Evolutionary conservation across 108 stramenopile genomes (phyloP).

Genomic region (Fragilariopsis cylindrus): DNA sequence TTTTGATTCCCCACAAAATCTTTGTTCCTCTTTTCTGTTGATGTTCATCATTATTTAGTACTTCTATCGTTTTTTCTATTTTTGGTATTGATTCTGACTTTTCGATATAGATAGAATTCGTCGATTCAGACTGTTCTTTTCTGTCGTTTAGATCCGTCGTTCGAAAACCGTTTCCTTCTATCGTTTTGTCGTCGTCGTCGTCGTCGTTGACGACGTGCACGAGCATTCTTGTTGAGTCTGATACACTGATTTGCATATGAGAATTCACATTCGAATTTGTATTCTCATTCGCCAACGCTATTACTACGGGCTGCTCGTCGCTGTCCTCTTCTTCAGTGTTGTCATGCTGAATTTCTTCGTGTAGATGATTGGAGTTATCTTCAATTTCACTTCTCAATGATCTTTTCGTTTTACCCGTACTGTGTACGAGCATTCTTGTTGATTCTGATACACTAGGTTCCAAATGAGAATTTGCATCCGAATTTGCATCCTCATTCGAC

Average conservation of each 20-base stretch:
- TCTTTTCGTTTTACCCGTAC: too few relatives aligned
- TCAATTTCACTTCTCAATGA: not conserved
- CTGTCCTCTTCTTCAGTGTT: too few relatives aligned
- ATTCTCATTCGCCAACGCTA: not conserved
- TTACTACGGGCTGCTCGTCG: too few relatives aligned
- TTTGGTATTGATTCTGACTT: not conserved
- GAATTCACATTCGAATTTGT: not conserved
- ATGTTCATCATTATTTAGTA: not conserved
- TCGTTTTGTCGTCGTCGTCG: not conserved
- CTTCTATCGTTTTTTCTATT: not conserved
- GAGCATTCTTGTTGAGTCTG: not conserved
- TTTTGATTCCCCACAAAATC: not conserved
- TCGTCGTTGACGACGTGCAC: too few relatives aligned
- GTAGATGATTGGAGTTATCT: not conserved
- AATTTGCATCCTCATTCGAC: not conserved
- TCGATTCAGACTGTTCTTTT: not conserved
- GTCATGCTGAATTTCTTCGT: too few relatives aligned
- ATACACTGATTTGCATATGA: not conserved
- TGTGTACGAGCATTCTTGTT: too few relatives aligned
- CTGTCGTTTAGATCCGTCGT: not conserved
- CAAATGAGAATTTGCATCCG: too few relatives aligned
- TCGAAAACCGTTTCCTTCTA: not conserved
- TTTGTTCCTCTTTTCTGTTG: not conserved
- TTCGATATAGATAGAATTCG: not conserved
- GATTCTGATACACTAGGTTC: too few relatives aligned